Evolutionary conservation across 306 rosid species (phyloP).

Genomic region (Amphicarpaea edgeworthii): DNA sequence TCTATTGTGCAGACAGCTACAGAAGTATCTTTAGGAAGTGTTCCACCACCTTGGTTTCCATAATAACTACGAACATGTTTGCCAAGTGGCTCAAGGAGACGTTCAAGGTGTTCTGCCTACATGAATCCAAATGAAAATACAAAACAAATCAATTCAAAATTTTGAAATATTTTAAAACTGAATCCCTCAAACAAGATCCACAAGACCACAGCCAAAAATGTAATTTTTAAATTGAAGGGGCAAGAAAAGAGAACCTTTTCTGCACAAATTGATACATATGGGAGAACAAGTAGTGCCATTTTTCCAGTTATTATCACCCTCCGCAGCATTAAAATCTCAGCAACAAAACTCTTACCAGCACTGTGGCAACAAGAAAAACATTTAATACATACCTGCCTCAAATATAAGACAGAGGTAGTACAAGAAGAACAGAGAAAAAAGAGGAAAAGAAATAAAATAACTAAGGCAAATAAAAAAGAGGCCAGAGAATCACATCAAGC

Average conservation of each 20-base stretch:
- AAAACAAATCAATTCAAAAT: constrained; percentile 18
- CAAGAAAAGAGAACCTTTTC: constrained; percentile 74
- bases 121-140: constrained; percentile 45
- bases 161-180: constrained; percentile 22
- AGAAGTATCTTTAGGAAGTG: constrained; percentile 95
- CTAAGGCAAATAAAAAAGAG: not conserved
- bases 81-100: constrained; percentile 93
- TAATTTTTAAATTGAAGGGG: constrained; percentile 9
- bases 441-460: not conserved
- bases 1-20: constrained; percentile 98
- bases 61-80: constrained; percentile 95
- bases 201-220: constrained; percentile 30
- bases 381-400: constrained; percentile 37
- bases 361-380: constrained; percentile 62
- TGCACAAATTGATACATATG: constrained; percentile 95
- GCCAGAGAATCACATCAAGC: constrained; percentile 1
- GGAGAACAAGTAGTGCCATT: constrained; percentile 95
- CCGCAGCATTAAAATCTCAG: constrained; percentile 92
- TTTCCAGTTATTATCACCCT: constrained; percentile 80
- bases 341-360: constrained; percentile 99
- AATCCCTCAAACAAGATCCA: constrained; percentile 34
- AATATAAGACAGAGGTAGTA: constrained; percentile 16
- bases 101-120: constrained; percentile 93
- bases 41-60: constrained; percentile 96
- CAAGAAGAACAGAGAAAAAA: constrained; percentile 11